Conservation (phyloP, 108 stramenopile species). For the Craspedostauros australis region DNA sequence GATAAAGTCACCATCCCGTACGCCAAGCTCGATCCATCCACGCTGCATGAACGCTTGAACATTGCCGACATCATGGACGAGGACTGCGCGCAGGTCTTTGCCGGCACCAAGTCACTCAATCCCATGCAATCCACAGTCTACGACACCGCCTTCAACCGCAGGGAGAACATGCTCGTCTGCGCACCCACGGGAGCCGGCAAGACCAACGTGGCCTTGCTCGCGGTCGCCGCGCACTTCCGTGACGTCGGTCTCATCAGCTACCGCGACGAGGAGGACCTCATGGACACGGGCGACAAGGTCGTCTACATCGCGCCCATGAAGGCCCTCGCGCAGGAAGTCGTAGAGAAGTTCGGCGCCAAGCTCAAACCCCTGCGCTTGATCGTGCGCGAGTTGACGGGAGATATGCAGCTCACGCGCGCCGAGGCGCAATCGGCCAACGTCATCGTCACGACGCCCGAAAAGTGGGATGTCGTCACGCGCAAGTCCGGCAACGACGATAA, state of each 20-base stretch:
- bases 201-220: constrained; percentile 95
- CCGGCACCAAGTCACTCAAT: constrained; percentile 75
- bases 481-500: constrained; percentile 83
- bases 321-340: constrained; percentile 99
- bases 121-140: constrained; percentile 94
- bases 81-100: constrained; percentile 56
- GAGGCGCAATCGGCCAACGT: constrained; percentile 91
- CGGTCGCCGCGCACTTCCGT: constrained; percentile 78
- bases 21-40: constrained; percentile 42
- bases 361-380: constrained; percentile 82
- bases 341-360: constrained; percentile 91
- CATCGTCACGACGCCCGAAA: constrained; percentile 93
- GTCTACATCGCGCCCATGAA: constrained; percentile 99
- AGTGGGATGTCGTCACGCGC: constrained; percentile 89
- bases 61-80: constrained; percentile 53
- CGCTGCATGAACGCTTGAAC: constrained; percentile 41
- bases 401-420: constrained; percentile 94
- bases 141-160: constrained; percentile 79
- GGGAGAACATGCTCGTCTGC: constrained; percentile 94
- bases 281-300: constrained; percentile 69
- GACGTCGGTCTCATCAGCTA: constrained; percentile 69
- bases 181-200: constrained; percentile 98
- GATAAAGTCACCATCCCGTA: constrained; percentile 81
- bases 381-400: constrained; percentile 96
- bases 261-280: constrained; percentile 7